Evolutionary conservation across 2,329 filamentous ascomycete species (phyloP), one percentile per base, ranked within the genome.

Genomic region (Exophiala dermatitidis): DNA sequence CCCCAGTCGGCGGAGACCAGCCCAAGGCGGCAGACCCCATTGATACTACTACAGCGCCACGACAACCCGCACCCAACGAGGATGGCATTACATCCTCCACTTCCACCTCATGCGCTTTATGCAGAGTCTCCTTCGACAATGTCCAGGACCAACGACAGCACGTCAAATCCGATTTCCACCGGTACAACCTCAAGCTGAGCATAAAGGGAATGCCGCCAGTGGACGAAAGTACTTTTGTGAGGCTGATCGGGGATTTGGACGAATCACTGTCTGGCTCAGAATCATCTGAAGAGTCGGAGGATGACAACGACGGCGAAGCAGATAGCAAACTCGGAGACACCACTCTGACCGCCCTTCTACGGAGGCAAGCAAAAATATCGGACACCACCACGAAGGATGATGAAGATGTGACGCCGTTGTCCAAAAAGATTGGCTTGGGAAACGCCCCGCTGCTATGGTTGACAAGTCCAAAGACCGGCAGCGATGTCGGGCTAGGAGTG

Each of bases 181-280:
- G 85, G 60, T 98, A 96, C 72, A 98, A 98, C 67, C 72, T 97
- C 57, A 97, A 95, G 71, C 87, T 91, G 67, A 95, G 88, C 73
- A 73, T 95, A 52, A 83, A 88, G 44, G 88, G 88, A 0, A 77
- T 78, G 53, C 78, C 77, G 6, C 71, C 87, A 0, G 85, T 96
- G 1, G 81, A 82, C 1, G 93, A 98, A 66, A 69, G 67, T 5
- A 90, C 95, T 33, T 98, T 98, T 62, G 88, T 93, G 67, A 88
- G 85, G 66, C 77, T 96, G 4, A 77, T 97, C 5, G 88, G 83
- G 34, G 82, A 93, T 54, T 75, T 98, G 33, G 88, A 96, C 62
- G 91, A 98, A 74, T 97, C 93, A 1, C 93, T 94, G 9, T 95
- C 90, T 1, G 81, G 84, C 32, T 79, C 77, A 5, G 85, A 90